Evolutionary conservation across 1,284 basidiomycete species (phyloP).

Genomic region (Calocybe gambosa): DNA sequence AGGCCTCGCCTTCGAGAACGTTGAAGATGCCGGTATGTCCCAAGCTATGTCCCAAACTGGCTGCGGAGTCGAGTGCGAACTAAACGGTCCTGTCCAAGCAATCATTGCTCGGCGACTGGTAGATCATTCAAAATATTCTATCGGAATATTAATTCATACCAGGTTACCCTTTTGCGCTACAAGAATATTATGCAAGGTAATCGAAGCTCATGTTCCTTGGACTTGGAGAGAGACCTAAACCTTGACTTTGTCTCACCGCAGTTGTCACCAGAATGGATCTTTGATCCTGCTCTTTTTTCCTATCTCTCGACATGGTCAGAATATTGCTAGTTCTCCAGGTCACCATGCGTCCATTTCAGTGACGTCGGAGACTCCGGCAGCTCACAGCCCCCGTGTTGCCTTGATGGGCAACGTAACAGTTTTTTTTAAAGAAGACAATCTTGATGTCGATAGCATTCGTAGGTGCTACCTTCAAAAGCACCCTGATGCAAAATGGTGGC

Average conservation of each 20-base stretch:
- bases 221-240: background rate
- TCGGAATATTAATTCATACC: constrained; percentile 26
- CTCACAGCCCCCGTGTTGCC: constrained; percentile 44
- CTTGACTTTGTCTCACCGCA: constrained; percentile 19
- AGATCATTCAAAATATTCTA: constrained; percentile 28
- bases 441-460: constrained; percentile 28
- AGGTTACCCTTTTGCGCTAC: constrained; percentile 55
- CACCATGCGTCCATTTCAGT: constrained; percentile 51
- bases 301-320: constrained; percentile 54
- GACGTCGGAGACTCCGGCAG: constrained; percentile 35
- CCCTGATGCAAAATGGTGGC: constrained; percentile 45
- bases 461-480: constrained; percentile 42
- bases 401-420: constrained; percentile 51
- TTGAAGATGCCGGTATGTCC: constrained; percentile 22
- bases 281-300: constrained; percentile 58
- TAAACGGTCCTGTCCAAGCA: constrained; percentile 23
- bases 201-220: constrained; percentile 2
- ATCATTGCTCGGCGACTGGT: constrained; percentile 37
- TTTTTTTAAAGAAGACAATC: constrained; percentile 27
- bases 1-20: constrained; percentile 18
- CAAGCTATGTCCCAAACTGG: too few species aligned
- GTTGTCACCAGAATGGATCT: constrained; percentile 55
- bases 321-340: constrained; percentile 40
- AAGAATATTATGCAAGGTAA: constrained; percentile 52
- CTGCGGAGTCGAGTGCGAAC: too few species aligned